Evolutionary conservation across 2,329 filamentous ascomycete species (phyloP).

Genomic region (Ophioceras dolichostomum): DNA sequence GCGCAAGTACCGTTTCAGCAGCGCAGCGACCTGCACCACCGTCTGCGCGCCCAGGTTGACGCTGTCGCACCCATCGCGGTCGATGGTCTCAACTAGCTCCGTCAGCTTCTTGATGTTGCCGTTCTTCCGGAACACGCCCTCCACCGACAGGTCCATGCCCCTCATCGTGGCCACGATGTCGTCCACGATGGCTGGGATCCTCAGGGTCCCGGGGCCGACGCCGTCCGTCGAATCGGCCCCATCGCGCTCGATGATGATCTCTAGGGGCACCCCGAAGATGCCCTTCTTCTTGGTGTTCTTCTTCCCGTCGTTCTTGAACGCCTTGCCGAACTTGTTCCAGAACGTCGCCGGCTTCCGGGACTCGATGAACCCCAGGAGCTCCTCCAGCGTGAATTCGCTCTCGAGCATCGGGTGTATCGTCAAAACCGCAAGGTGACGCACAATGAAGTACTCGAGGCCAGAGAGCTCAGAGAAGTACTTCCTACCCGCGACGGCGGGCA

Average conservation of each 20-base stretch:
- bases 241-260: constrained; percentile 81
- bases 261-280: constrained; percentile 81
- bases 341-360: constrained; percentile 80
- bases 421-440: constrained; percentile 86
- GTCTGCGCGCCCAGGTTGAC: constrained; percentile 81
- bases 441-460: constrained; percentile 92
- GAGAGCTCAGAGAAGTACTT: constrained; percentile 95
- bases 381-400: constrained; percentile 83
- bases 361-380: constrained; percentile 85
- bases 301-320: constrained; percentile 75
- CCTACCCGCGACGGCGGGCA: constrained; percentile 36
- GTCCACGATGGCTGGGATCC: constrained; percentile 89
- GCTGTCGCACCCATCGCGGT: constrained; percentile 71
- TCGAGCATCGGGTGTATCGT: constrained; percentile 91
- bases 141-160: constrained; percentile 97
- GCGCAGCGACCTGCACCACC: constrained; percentile 84
- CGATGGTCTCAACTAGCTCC: constrained; percentile 75
- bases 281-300: constrained; percentile 82
- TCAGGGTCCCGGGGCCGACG: constrained; percentile 79
- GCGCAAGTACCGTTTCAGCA: constrained; percentile 89
- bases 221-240: constrained; percentile 97
- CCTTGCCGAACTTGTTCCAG: constrained; percentile 97
- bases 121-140: constrained; percentile 98
- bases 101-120: constrained; percentile 93
- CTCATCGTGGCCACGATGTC: constrained; percentile 90